These are phyloP conservation scores for Mycosphaerelloides madeirae DNA, from an alignment of 2,329 filamentous ascomycete genomes.

Conservation along the genomic window DNA sequence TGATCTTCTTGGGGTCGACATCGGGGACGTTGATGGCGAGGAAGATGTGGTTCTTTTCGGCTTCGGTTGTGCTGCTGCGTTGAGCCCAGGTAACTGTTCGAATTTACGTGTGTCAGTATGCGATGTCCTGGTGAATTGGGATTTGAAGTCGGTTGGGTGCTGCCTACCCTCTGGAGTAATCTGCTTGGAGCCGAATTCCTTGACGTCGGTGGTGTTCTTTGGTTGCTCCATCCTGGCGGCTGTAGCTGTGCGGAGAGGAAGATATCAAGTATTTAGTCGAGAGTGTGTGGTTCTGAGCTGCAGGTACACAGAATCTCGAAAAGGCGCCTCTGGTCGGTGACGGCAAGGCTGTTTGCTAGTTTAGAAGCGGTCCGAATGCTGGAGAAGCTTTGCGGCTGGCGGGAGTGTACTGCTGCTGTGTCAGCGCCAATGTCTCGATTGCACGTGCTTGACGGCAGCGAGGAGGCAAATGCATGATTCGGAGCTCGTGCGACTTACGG, in stretches of 20 bases:
- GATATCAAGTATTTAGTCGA: no score
- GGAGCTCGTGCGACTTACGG: not conserved
- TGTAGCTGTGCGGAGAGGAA: not conserved
- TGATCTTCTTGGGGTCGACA: constrained; percentile 67
- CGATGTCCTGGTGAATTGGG: not conserved
- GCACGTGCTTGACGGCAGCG: no score
- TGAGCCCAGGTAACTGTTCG: constrained; percentile 89
- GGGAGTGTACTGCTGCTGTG: no score
- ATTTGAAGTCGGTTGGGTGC: not conserved
- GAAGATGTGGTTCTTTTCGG: constrained; percentile 90
- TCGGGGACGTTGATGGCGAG: constrained; percentile 87
- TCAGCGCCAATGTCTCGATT: no score
- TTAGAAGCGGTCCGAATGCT: constrained; percentile 14
- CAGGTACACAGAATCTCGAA: not conserved
- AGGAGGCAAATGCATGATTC: no score
- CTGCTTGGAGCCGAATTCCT: constrained; percentile 29
- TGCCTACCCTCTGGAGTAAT: constrained; percentile 35
- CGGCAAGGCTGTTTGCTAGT: not conserved
- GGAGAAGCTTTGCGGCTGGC: constrained; percentile 4
- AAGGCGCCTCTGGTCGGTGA: not conserved
- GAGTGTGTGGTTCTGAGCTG: not conserved
- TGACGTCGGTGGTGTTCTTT: constrained; percentile 32
- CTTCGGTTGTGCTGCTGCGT: constrained; percentile 75
- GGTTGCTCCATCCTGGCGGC: constrained; percentile 26
- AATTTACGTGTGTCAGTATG: constrained; percentile 20